Evolutionary conservation across 495 filamentous ascomycete genomes (phyloP), one percentile per base, ranked within the genome.

Genomic region (Aspergillus incahuasiensis): DNA sequence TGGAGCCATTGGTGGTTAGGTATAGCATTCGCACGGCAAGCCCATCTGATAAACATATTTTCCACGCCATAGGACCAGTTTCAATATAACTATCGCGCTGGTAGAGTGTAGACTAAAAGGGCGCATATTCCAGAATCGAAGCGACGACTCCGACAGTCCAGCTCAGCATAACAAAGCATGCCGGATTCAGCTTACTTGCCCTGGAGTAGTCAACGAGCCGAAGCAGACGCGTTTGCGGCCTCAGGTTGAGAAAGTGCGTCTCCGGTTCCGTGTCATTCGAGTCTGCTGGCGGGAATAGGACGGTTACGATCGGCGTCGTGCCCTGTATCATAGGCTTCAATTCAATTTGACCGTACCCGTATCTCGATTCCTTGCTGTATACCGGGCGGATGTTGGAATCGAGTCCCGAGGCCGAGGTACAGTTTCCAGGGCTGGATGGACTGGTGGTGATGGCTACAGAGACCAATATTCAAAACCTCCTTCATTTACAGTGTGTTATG

Each of bases 401-500:
- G 13, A 40, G 38, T 40, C 13, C 38, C 16, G 38, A 40, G 38
- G 25, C 25, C 25, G 25, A 3, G 16, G 38, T 40, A 40, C 38
- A 40, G 38, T 40, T 40, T 18, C 11, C 38, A 13, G 13, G 38
- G 13, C 13, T 18, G 38, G 38, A 40, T 12, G 38, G 4, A 12
- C 15, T 18, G 38, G 15, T 40, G 38, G 38, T 40, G 38, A 40
- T 15, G 38, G 38, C 38, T 40, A 12, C 25, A 28, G 25, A 28
- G 25, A 28, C 25, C n/a, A n/a, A n/a, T n/a, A n/a, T n/a, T n/a
- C n/a, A n/a, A n/a, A 39, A 58, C 21, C 45, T 58, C 52, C 18
- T 54, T 24, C 16, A 54, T 25, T n/a, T n/a, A n/a, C n/a, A n/a
- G n/a, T n/a, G n/a, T n/a, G n/a, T n/a, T n/a, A n/a, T n/a, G n/a